A percentile compares a stretch with the other conserved stretches of the same genome.
Evolutionary conservation across 805 yeast species (phyloP).

Genomic region (Priceomyces fermenticarens): DNA sequence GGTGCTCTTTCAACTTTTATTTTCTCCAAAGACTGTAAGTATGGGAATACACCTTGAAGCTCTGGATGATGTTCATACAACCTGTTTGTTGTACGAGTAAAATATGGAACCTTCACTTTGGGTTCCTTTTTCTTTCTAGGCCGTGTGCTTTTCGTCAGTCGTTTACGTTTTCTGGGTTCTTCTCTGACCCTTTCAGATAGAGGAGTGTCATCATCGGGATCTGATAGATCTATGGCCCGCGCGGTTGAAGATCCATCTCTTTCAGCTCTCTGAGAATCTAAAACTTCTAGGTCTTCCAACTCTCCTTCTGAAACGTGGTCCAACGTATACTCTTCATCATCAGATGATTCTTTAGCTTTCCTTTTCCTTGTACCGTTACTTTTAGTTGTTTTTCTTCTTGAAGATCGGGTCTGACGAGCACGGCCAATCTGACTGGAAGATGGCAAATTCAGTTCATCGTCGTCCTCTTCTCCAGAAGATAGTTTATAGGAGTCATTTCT

Average conservation of each 20-base stretch:
- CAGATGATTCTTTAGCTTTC: constrained; percentile 27
- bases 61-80: constrained; percentile 79
- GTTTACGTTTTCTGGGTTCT: constrained; percentile 1
- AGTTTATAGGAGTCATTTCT: constrained; percentile 21
- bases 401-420: constrained; percentile 1
- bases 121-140: constrained; percentile 34
- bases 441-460: constrained; percentile 5
- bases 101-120: constrained; percentile 62
- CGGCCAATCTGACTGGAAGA: constrained; percentile 3
- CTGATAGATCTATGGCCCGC: constrained; percentile 25
- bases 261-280: constrained; percentile 12
- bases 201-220: constrained; percentile 26
- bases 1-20: constrained; percentile 54
- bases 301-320: constrained; percentile 9
- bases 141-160: constrained; percentile 11
- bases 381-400: constrained; percentile 3
- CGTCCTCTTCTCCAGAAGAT: constrained; percentile 19
- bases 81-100: constrained; percentile 64
- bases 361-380: constrained; percentile 3
- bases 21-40: constrained; percentile 46
- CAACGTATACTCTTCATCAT: constrained; percentile 38
- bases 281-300: constrained; percentile 25
- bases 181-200: constrained; percentile 9
- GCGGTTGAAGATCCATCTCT: constrained; percentile 20
- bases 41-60: constrained; percentile 66